A percentile compares a stretch with the other conserved stretches of the same genome.
Evolutionary conservation across 805 yeast species (phyloP).

Genomic region (Sugiyamaella qingdaonensis): DNA sequence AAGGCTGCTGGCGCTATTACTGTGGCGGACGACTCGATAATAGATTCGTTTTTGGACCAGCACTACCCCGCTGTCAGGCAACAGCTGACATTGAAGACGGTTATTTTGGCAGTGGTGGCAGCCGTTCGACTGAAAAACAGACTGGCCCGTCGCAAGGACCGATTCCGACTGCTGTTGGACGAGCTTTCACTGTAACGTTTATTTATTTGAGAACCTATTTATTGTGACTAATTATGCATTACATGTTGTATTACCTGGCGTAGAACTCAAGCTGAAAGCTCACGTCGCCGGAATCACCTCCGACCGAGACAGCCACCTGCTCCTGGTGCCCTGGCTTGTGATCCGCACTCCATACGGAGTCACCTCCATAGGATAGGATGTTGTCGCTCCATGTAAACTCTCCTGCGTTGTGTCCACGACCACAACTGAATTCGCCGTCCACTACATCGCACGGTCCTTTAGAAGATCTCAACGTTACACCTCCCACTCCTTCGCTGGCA

Average conservation of each 20-base stretch:
- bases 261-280: conserved; percentile 33
- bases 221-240: neutral
- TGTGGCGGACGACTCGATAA: conserved; percentile 6
- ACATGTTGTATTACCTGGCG: neutral
- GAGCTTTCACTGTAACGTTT: neutral
- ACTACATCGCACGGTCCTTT: conserved; percentile 63
- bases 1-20: conserved; percentile 4
- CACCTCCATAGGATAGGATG: conserved; percentile 58
- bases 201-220: neutral
- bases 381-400: conserved; percentile 56
- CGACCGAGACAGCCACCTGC: conserved; percentile 49
- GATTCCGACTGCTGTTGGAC: neutral
- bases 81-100: conserved; percentile 3
- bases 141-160: neutral
- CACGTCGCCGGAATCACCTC: conserved; percentile 35
- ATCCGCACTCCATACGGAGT: conserved; percentile 54
- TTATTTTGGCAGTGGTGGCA: conserved; percentile 8
- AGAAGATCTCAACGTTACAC: conserved; percentile 62
- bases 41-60: neutral
- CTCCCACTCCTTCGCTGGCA: conserved; percentile 61
- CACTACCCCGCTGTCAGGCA: neutral
- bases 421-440: conserved; percentile 35
- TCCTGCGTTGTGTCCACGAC: conserved; percentile 36
- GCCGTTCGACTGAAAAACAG: conserved; percentile 6
- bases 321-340: conserved; percentile 40